A percentile compares a stretch with the other conserved stretches of the same genome.
phyloP scores from a whole-genome alignment of 768 basidiomycete genomes.

The Kondoa malvinella region DNA sequence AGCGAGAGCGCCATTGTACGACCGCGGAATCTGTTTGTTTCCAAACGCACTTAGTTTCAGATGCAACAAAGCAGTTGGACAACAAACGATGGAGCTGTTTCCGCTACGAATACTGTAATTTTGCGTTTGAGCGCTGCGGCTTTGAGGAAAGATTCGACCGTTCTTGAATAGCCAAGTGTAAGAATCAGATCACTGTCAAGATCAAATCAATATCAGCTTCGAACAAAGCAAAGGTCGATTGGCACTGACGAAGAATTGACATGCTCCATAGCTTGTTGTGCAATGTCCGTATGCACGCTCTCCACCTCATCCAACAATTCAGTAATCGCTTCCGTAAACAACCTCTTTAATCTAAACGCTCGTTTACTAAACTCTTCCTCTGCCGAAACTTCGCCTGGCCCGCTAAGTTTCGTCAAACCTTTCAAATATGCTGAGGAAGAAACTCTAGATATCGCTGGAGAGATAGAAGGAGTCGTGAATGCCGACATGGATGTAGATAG shows the following conservation, averaged over 20 bases:
- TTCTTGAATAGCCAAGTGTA: slow-evolving; percentile 82
- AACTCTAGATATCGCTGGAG: slow-evolving; percentile 4
- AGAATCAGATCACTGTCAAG: slow-evolving; percentile 69
- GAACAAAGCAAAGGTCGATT: not conserved
- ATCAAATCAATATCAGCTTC: too few relatives aligned
- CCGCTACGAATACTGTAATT: slow-evolving; percentile 88
- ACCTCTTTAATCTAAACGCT: slow-evolving; percentile 50
- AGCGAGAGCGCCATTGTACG: slow-evolving; percentile 67
- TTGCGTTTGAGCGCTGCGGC: slow-evolving; percentile 74
- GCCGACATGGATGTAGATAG: not conserved
- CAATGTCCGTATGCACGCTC: slow-evolving; percentile 84
- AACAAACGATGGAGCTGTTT: slow-evolving; percentile 79
- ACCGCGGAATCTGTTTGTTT: slow-evolving; percentile 51
- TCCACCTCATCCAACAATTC: slow-evolving; percentile 92
- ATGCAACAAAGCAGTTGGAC: not conserved
- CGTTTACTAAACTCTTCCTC: slow-evolving; percentile 31
- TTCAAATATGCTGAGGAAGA: not conserved
- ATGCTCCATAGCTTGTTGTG: slow-evolving; percentile 84
- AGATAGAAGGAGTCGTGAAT: slow-evolving; percentile 10
- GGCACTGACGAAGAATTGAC: slow-evolving; percentile 96
- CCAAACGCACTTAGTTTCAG: not conserved
- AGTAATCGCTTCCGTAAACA: slow-evolving; percentile 90
- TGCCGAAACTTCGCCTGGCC: not conserved
- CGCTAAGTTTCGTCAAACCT: not conserved
- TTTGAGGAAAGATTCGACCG: slow-evolving; percentile 84